Evolutionary conservation across 495 filamentous ascomycete species (phyloP), one percentile per base, ranked within the genome.

Genomic region (Hamigera avellanea): DNA sequence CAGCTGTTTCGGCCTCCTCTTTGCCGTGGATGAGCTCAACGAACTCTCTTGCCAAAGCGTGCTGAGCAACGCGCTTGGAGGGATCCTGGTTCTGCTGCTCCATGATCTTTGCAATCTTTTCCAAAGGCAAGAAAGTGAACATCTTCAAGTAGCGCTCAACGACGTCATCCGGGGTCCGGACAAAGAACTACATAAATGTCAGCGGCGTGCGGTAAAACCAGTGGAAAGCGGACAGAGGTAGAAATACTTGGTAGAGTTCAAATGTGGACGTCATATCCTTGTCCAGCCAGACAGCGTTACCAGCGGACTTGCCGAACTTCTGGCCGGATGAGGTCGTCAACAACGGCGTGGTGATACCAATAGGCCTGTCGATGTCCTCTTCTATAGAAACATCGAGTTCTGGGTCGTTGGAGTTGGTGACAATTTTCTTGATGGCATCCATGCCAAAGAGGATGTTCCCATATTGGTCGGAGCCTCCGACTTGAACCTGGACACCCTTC

Each of bases 291-390:
- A 99, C 61, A 2, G 93, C 88, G 54, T 95, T 96, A 10, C 86
- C 89, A 13, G 87, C 81, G 36, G 81, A 93, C 57, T 99, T 99
- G 13, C 91, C 91, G 51, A 96, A 87, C 58, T 99, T 99, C 49
- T 72, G 75, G 2, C 93, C 93, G 2, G 78, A 73, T 2, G 86
- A 64, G 7, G 85, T 85, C 1, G 87, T 95, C 28, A 99, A 65
- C 1, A 99, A 69, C 0, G 91, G 93, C 2, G 84, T 83, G 0
- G 91, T 96, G 35, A 96, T 76, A 2, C 91, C 91, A 42, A 83
- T 79, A 0, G 87, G 83, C 19, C 58, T 61, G 30, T 69, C 56
- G 8, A 59, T 2, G 18, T 64, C 56, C 2, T 55, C 39, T 6
- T 53, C 44, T 6, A 67, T 27, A 15, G 48, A 42, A 19, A 52